Evolutionary conservation across 768 basidiomycete genomes (phyloP).

Genomic region (Pleurotus salmoneostramineus): DNA sequence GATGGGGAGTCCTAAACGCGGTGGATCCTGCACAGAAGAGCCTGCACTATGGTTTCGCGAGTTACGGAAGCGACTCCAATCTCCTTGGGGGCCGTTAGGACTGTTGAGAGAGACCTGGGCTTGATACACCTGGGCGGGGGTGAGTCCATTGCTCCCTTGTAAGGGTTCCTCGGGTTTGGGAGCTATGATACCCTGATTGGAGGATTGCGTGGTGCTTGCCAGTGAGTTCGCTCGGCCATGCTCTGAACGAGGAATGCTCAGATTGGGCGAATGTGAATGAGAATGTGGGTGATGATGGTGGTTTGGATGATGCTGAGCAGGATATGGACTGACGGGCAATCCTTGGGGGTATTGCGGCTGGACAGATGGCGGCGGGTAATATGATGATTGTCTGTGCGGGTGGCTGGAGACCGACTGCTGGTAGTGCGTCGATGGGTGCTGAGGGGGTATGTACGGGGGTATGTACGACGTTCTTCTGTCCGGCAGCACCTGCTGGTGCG

Average conservation of each 20-base stretch:
- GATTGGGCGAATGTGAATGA: constrained; percentile 33
- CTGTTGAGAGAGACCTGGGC: constrained; percentile 61
- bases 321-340: constrained; percentile 9
- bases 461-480: constrained; percentile 47
- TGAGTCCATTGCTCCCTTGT: constrained; percentile 53
- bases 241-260: constrained; percentile 11
- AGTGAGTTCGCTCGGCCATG: constrained; percentile 48
- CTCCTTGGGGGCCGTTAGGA: constrained; percentile 26
- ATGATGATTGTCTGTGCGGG: constrained; percentile 34
- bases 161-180: constrained; percentile 47
- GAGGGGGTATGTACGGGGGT: constrained; percentile 30
- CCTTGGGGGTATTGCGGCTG: constrained; percentile 12
- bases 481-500: constrained; percentile 31
- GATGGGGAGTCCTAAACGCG: constrained; percentile 36
- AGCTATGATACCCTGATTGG: constrained; percentile 33
- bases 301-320: constrained; percentile 13
- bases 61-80: constrained; percentile 22
- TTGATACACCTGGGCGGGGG: constrained; percentile 80
- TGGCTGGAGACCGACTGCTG: constrained; percentile 9
- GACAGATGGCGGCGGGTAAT: constrained; percentile 27
- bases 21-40: constrained; percentile 21
- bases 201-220: constrained; percentile 34
- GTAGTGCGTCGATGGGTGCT: constrained; percentile 15
- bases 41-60: constrained; percentile 22
- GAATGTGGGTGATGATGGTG: constrained; percentile 17